Evolutionary conservation across 2,329 filamentous ascomycete genomes (phyloP), one percentile per base, ranked within the genome.

Genomic region (Macrophomina phaseolina): DNA sequence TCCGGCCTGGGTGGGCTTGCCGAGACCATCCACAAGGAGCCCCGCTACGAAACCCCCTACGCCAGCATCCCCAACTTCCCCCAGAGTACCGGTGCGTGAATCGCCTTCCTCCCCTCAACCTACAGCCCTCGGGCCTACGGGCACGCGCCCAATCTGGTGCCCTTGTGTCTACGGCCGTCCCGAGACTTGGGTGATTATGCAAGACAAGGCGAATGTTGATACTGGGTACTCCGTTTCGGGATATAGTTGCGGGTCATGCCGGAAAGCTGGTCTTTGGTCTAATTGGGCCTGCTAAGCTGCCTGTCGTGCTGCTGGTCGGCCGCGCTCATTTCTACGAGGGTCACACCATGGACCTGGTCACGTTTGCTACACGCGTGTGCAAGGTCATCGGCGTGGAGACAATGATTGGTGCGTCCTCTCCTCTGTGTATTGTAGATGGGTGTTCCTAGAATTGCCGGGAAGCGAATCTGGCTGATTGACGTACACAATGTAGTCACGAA

Each of bases 241-340:
- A 51, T 66, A 51, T 67, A 82, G 82, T 89, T 16, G 77, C 81
- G 55, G 88, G 88, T 38, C 88, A 90, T 83, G 86, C 85, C 68
- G 87, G 88, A 56, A 89, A 88, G 74, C 81, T 90, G 67, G 85
- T 90, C 8, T 90, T 90, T 76, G 87, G 87, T 16, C 81, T 84
- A 34, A 81, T 90, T 67, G 85, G 85, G 2, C 74, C 79, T 18
- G 77, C 80, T 52, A 80, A 83, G 69, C 82, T 83, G 5, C 86
- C 87, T 1, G 85, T 86, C 6, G 85, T 89, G 34, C 80, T 90
- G 71, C 85, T 90, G 77, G 86, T 89, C 68, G 88, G 88, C 69
- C 82, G 88, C 73, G 85, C 85, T 71, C 88, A 90, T 76, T 90
- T 88, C 78, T 91, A 90, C 73, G 89, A 91, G 77, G 89, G 89